Conservation (phyloP, 2,329 filamentous ascomycete species). For the Colletotrichum gigasporum region DNA sequence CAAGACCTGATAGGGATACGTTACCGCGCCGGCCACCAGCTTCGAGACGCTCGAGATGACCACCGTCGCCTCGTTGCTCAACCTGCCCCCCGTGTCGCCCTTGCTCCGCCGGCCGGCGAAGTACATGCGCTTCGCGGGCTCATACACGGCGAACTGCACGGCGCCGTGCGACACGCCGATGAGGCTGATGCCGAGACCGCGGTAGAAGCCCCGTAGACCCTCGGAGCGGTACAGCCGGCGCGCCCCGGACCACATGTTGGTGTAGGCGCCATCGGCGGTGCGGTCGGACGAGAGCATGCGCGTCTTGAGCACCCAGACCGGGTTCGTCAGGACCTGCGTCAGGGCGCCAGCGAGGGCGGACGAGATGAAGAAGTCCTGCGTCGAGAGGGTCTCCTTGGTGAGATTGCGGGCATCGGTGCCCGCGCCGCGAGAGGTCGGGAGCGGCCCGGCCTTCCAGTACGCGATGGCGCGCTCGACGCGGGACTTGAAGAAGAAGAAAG, state of each 20-base stretch:
- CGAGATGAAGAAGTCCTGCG: slow-evolving; percentile 82
- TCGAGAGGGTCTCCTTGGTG: slow-evolving; percentile 55
- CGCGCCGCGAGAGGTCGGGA: slow-evolving; percentile 1
- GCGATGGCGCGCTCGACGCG: slow-evolving; percentile 59
- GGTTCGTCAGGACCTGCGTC: slow-evolving; percentile 88
- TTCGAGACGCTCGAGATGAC: slow-evolving; percentile 83
- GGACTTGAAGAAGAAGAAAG: slow-evolving; percentile 86
- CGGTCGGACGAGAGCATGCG: slow-evolving; percentile 91
- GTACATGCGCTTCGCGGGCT: slow-evolving; percentile 69
- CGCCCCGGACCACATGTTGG: slow-evolving; percentile 77
- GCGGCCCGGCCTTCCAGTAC: slow-evolving; percentile 40
- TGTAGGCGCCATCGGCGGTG: slow-evolving; percentile 80
- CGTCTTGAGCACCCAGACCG: slow-evolving; percentile 98
- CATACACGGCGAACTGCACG: slow-evolving; percentile 96
- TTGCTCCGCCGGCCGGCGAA: slow-evolving; percentile 52
- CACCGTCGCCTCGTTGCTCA: slow-evolving; percentile 82
- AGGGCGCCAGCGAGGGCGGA: slow-evolving; percentile 76
- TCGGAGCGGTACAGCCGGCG: slow-evolving; percentile 74
- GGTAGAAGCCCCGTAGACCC: slow-evolving; percentile 84
- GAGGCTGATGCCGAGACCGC: slow-evolving; percentile 83
- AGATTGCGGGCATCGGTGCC: slow-evolving; percentile 32
- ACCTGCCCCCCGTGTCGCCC: slow-evolving; percentile 40
- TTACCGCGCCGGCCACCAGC: slow-evolving; percentile 86
- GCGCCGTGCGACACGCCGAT: slow-evolving; percentile 92
- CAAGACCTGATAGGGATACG: slow-evolving; percentile 95